Conservation (phyloP, 768 basidiomycete species). For the Auricularia sp. region DNA sequence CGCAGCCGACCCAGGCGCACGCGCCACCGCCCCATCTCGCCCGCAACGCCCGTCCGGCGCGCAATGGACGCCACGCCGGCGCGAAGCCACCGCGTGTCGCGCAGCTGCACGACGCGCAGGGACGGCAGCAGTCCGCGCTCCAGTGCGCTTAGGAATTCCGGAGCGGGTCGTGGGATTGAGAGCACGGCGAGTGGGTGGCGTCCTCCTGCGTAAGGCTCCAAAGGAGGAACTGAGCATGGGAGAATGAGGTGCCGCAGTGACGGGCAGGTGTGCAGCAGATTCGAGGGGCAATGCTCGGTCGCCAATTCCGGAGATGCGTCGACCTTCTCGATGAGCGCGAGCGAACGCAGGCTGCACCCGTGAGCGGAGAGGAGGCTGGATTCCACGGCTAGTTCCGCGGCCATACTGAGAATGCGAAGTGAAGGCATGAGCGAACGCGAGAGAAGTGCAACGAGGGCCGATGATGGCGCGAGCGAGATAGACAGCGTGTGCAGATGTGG, state of each 20-base stretch:
- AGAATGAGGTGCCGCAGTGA: conserved; percentile 47
- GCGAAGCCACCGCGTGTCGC: conserved; percentile 66
- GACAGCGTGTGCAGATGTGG: conserved; percentile 48
- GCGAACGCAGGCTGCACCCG: conserved; percentile 45
- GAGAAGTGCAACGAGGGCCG: conserved; percentile 51
- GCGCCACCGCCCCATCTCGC: conserved; percentile 69
- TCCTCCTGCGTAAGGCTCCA: conserved; percentile 13
- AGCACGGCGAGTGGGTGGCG: conserved; percentile 45
- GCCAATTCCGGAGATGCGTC: conserved; percentile 43
- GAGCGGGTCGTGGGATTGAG: conserved; percentile 63
- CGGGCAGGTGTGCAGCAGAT: conserved; percentile 40
- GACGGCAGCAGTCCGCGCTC: conserved; percentile 39
- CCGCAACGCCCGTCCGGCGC: conserved; percentile 66
- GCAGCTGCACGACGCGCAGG: conserved; percentile 44
- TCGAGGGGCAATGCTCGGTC: conserved; percentile 49
- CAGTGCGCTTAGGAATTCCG: conserved; percentile 46
- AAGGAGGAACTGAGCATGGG: conserved; percentile 10
- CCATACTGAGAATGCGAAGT: conserved; percentile 53
- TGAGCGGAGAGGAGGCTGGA: conserved; percentile 51
- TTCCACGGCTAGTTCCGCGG: conserved; percentile 62
- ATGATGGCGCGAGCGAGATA: conserved; percentile 56
- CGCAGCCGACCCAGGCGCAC: conserved; percentile 46
- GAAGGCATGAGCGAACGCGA: conserved; percentile 50
- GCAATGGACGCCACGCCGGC: conserved; percentile 56
- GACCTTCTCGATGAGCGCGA: conserved; percentile 41